Conservation (phyloP, 352 stramenopile species). For the Phytophthora capsici region DNA sequence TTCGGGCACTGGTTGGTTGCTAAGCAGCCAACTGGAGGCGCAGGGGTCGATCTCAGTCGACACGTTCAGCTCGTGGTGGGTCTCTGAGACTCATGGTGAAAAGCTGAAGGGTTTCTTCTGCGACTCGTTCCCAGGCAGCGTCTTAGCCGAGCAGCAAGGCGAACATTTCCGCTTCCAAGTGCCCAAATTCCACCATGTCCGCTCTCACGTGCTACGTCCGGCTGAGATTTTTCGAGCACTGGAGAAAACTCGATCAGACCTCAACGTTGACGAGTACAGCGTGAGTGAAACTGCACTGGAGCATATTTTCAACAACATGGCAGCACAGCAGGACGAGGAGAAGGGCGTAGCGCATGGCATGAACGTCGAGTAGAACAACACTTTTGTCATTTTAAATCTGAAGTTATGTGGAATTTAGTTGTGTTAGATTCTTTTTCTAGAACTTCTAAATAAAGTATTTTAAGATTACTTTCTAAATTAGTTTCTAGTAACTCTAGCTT, state of each 20-base stretch:
- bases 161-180: constrained; percentile 81
- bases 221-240: constrained; percentile 72
- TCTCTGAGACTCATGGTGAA: constrained; percentile 47
- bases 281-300: constrained; percentile 91
- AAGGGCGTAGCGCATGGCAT: constrained; percentile 37
- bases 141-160: constrained; percentile 68
- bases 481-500: too few relatives aligned
- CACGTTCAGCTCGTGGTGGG: constrained; percentile 67
- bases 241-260: constrained; percentile 59
- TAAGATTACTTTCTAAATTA: too few relatives aligned
- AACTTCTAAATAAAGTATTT: background rate
- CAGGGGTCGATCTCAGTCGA: constrained; percentile 48
- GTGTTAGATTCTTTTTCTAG: background rate
- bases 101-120: constrained; percentile 50
- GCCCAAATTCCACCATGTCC: constrained; percentile 41
- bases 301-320: constrained; percentile 93
- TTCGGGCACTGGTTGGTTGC: constrained; percentile 44
- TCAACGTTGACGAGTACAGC: constrained; percentile 84
- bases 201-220: constrained; percentile 37
- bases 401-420: background rate
- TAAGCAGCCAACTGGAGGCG: constrained; percentile 49
- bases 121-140: constrained; percentile 42
- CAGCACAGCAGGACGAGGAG: constrained; percentile 74
- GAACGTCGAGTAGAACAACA: constrained; percentile 11
- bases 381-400: background rate